A percentile compares a stretch with the other conserved stretches of the same genome.
These are phyloP conservation scores for Nakaseomyces glabratus DNA, from an alignment of 1,139 yeast genomes.

Conservation along the genomic window DNA sequence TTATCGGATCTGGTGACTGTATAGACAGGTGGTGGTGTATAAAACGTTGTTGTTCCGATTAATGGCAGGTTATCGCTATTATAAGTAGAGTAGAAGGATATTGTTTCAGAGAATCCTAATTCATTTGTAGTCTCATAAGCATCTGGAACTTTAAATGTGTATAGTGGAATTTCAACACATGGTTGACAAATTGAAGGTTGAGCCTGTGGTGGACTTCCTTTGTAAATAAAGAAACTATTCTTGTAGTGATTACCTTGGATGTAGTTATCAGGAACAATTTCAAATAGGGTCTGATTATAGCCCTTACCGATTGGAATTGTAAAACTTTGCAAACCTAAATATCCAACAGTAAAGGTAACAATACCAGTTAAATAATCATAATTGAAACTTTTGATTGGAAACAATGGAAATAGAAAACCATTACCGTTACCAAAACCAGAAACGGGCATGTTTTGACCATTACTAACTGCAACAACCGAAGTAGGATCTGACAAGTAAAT, in stretches of 20 bases:
- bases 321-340: neutral
- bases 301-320: neutral
- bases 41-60: conserved; percentile 3
- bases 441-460: neutral
- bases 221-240: neutral
- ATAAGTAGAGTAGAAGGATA: neutral
- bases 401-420: neutral
- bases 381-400: neutral
- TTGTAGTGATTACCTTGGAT: neutral
- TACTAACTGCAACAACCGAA: neutral
- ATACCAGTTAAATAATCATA: conserved; percentile 2
- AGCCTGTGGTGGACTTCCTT: neutral
- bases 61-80: neutral
- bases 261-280: neutral
- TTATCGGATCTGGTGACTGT: neutral
- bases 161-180: conserved; percentile 2
- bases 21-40: conserved; percentile 1
- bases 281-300: neutral
- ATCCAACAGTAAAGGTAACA: neutral
- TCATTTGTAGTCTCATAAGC: neutral
- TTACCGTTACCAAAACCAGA: conserved; percentile 7
- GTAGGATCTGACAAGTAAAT: neutral
- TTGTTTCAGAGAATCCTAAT: conserved; percentile 1
- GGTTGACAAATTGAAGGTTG: neutral
- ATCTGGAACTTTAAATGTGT: neutral